Conservation (phyloP, 2,329 filamentous ascomycete genomes). For the Fusarium sp. region DNA sequence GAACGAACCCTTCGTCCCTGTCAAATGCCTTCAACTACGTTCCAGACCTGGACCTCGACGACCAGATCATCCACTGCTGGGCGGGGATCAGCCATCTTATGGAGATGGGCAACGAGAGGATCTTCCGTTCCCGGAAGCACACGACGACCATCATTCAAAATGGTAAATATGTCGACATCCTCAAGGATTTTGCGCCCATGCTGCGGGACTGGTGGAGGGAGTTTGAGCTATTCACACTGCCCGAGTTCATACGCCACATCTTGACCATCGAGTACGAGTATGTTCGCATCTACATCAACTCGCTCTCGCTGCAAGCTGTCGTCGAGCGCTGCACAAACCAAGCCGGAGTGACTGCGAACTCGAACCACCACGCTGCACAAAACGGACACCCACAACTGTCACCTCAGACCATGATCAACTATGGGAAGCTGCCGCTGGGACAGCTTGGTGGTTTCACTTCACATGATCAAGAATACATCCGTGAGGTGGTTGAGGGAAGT, state of each 20-base stretch:
- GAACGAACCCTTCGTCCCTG: slow-evolving; percentile 67
- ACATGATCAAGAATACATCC: slow-evolving; percentile 79
- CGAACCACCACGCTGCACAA: slow-evolving; percentile 49
- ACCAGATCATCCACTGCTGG: slow-evolving; percentile 88
- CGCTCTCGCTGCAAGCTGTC: slow-evolving; percentile 91
- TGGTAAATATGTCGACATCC: slow-evolving; percentile 82
- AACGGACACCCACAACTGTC: slow-evolving; percentile 58
- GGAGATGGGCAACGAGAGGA: slow-evolving; percentile 87
- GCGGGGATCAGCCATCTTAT: slow-evolving; percentile 92
- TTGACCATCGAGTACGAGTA: slow-evolving; percentile 96
- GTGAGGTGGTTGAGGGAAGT: slow-evolving; percentile 81
- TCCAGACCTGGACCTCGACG: slow-evolving; percentile 74
- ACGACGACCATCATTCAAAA: slow-evolving; percentile 91
- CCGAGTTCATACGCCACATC: slow-evolving; percentile 77
- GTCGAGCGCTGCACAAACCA: slow-evolving; percentile 89
- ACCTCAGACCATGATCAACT: slow-evolving; percentile 74
- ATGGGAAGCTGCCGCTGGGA: slow-evolving; percentile 72
- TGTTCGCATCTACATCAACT: slow-evolving; percentile 94
- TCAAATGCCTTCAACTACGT: slow-evolving; percentile 74
- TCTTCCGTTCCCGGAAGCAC: slow-evolving; percentile 89
- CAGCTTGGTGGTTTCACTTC: slow-evolving; percentile 73
- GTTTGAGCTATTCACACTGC: slow-evolving; percentile 81
- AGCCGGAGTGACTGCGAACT: slow-evolving; percentile 61
- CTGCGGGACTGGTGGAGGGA: slow-evolving; percentile 83
- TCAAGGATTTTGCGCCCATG: slow-evolving; percentile 85